Base-by-base conservation (phyloP, 2,329 filamentous ascomycete species). In the Neurospora crassa region DNA sequence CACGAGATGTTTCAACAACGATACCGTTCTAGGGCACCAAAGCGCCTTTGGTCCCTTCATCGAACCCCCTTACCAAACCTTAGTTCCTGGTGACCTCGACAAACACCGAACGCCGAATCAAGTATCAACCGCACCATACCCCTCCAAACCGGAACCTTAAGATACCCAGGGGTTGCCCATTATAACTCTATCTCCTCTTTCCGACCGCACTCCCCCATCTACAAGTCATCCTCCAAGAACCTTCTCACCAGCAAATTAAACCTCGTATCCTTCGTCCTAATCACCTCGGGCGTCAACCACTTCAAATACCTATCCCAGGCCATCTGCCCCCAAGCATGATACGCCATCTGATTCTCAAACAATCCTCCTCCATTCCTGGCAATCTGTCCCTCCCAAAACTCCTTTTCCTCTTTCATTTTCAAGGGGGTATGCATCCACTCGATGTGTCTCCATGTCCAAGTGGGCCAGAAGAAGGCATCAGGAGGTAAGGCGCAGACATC, bases 281-380 rank as follows among this genome's bases (percentile, higher is more conserved):
- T 77, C 5, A 75, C 71, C 45, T 79, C 77, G 1, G 79, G 79
- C 1, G 78, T 81, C 67, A 82, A 74, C 47, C 76, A 71, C 69
- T 77, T 77, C 6, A 82, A 75, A 70, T 80, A 78, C 11, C 77
- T 73, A 45, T 79, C 76, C 77, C 78, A 80, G 0, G 81, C 78
- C 76, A 80, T 79, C 75, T 82, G 80, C 59, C 78, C 79, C 80
- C 81, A 82, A 14, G 79, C 77, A 70, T 82, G 80, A 70, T 81
- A 81, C 5, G 80, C 80, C 18, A 81, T 75, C 74, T 82, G 80
- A 69, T 80, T 77, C 29, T 75, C 75, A 43, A 79, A 81, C 40
- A 82, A 72, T 14, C 78, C 78, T 1, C 81, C 80, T 3, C 77
- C 77, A 63, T 81, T 78, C 12, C 72, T 73, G 12, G 77, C 71